These are phyloP conservation scores for Acrocalymma vagum DNA, from an alignment of 2,329 filamentous ascomycete species.

Conservation along the genomic window DNA sequence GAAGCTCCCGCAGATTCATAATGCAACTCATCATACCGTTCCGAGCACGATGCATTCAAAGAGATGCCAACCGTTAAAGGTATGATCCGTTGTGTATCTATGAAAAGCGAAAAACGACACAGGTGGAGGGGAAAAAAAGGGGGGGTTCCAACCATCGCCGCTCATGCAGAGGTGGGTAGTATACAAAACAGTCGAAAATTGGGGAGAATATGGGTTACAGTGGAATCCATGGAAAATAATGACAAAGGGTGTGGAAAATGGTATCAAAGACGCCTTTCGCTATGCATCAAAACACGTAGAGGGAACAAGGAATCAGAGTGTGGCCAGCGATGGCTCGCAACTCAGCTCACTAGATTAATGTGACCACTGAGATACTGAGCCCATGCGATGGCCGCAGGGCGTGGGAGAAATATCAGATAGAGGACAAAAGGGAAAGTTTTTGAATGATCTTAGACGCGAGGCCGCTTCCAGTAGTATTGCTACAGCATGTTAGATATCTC, in stretches of 20 bases:
- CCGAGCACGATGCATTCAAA: too few species aligned
- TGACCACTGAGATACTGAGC: too few species aligned
- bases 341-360: too few species aligned
- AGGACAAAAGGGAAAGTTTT: not conserved
- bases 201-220: conserved; percentile 4
- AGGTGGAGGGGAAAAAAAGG: too few species aligned
- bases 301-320: not conserved
- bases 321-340: not conserved
- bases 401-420: conserved; percentile 3
- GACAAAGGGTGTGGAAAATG: conserved; percentile 26
- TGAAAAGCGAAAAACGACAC: too few species aligned
- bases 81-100: too few species aligned
- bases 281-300: conserved; percentile 38
- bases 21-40: too few species aligned
- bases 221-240: conserved; percentile 1
- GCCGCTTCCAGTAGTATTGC: conserved; percentile 79
- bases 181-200: conserved; percentile 11
- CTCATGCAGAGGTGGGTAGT: conserved; percentile 22
- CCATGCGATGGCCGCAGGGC: conserved; percentile 8
- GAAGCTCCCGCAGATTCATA: too few species aligned
- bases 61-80: too few species aligned
- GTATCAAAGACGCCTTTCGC: conserved; percentile 49
- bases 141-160: too few species aligned
- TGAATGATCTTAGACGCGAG: conserved; percentile 46
- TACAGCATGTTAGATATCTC: conserved; percentile 39